phyloP scores from a whole-genome alignment of 257 asterid species.

The Plantago ovata region DNA sequence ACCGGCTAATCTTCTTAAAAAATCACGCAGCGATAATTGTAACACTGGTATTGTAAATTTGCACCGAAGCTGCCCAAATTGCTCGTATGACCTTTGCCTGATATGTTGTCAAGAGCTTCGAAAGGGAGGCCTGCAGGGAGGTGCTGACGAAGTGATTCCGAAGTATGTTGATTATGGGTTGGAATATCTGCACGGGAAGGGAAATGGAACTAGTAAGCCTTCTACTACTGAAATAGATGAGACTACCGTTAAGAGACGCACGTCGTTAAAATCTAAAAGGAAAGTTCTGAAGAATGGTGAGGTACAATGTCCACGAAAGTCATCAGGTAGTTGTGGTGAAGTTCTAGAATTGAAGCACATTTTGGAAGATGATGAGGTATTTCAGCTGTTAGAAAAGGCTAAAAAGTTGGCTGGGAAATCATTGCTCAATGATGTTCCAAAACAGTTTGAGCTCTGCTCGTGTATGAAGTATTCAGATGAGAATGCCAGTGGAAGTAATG shows the following conservation, averaged over 20 bases:
- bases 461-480: background rate
- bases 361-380: background rate
- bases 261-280: background rate
- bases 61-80: constrained; percentile 5
- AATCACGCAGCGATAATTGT: background rate
- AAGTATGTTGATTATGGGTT: constrained; percentile 31
- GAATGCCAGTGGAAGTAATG: no score
- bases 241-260: background rate
- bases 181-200: constrained; percentile 47
- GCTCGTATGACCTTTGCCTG: constrained; percentile 7
- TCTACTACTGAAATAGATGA: background rate
- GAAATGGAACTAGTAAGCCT: background rate
- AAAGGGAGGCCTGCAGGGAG: background rate
- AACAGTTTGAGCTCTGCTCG: background rate
- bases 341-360: background rate
- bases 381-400: background rate
- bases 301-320: background rate
- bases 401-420: background rate
- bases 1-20: background rate
- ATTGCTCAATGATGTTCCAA: background rate
- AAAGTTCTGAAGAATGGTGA: background rate
- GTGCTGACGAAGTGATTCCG: background rate
- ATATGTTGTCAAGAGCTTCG: constrained; percentile 3
- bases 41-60: constrained; percentile 4
- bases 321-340: background rate